These are phyloP conservation scores for Tetracladium setigerum DNA, from an alignment of 495 filamentous ascomycete genomes.

Conservation along the genomic window DNA sequence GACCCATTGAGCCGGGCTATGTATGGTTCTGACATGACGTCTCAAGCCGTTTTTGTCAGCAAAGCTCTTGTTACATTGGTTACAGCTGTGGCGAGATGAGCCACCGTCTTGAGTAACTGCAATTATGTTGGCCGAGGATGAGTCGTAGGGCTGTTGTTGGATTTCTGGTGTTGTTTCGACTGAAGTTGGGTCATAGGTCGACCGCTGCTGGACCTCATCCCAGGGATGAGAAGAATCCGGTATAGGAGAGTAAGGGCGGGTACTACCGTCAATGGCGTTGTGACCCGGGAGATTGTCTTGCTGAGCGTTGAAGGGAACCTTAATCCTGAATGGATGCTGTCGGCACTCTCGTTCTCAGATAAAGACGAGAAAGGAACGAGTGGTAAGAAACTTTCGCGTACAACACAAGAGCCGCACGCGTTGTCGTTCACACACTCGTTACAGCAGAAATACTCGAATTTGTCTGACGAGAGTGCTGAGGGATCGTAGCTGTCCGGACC, in stretches of 20 bases:
- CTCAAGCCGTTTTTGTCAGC: slow-evolving; percentile 12
- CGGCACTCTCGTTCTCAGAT: slow-evolving; percentile 15
- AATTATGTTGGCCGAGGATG: slow-evolving; percentile 7
- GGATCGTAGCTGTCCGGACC: slow-evolving; percentile 11
- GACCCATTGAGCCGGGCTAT: slow-evolving; percentile 5
- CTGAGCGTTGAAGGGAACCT: slow-evolving; percentile 9
- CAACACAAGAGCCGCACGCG: slow-evolving; percentile 10
- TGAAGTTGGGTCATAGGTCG: slow-evolving; percentile 6
- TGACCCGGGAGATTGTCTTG: slow-evolving; percentile 11
- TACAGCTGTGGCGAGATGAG: slow-evolving; percentile 12
- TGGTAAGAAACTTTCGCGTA: slow-evolving; percentile 12
- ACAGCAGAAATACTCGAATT: slow-evolving; percentile 11
- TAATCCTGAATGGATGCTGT: slow-evolving; percentile 15
- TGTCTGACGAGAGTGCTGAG: slow-evolving; percentile 12
- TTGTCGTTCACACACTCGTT: slow-evolving; percentile 11
- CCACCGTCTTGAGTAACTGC: slow-evolving; percentile 13
- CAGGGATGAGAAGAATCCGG: slow-evolving; percentile 13
- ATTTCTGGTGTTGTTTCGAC: slow-evolving; percentile 16
- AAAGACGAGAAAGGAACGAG: slow-evolving; percentile 11
- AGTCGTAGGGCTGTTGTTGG: slow-evolving; percentile 11
- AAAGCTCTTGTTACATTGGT: slow-evolving; percentile 10
- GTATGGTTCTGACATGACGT: slow-evolving; percentile 13
- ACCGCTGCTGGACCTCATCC: slow-evolving; percentile 13
- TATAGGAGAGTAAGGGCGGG: slow-evolving; percentile 13
- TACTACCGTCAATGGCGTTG: slow-evolving; percentile 9